Conservation (phyloP, 352 stramenopile species). For the Thraustotheca clavata region DNA sequence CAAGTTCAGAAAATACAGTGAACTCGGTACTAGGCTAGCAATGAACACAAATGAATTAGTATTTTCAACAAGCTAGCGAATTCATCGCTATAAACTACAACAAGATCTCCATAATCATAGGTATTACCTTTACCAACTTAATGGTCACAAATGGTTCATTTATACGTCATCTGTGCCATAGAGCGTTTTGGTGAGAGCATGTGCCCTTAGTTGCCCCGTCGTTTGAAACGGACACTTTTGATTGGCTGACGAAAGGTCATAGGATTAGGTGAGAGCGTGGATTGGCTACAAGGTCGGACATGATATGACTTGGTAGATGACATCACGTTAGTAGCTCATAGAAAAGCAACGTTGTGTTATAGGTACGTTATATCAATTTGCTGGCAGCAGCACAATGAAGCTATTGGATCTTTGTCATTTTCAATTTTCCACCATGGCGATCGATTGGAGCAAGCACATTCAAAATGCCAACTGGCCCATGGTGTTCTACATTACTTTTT, state of each 20-base stretch:
- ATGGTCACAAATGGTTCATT: too few relatives aligned
- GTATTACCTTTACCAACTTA: too few relatives aligned
- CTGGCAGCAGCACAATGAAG: too few relatives aligned
- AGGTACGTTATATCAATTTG: not conserved
- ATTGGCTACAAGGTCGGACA: not conserved
- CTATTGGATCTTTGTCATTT: not conserved
- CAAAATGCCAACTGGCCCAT: not conserved
- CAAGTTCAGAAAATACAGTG: too few relatives aligned
- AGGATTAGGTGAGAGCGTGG: not conserved
- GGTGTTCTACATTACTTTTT: too few relatives aligned
- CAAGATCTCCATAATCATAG: too few relatives aligned
- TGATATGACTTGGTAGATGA: not conserved
- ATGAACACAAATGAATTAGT: too few relatives aligned
- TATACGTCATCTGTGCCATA: too few relatives aligned
- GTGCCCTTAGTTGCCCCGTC: not conserved
- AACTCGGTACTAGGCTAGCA: too few relatives aligned
- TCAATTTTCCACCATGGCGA: not conserved
- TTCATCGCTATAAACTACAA: too few relatives aligned
- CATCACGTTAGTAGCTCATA: not conserved
- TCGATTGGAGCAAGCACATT: not conserved
- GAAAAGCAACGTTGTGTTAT: not conserved
- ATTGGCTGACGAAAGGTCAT: not conserved
- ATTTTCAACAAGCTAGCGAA: too few relatives aligned
- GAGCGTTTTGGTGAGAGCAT: not conserved
- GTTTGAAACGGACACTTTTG: not conserved